These are phyloP conservation scores for Blepharisma japonicum DNA, from an alignment of 73 alveolate species.

Conservation along the genomic window DNA sequence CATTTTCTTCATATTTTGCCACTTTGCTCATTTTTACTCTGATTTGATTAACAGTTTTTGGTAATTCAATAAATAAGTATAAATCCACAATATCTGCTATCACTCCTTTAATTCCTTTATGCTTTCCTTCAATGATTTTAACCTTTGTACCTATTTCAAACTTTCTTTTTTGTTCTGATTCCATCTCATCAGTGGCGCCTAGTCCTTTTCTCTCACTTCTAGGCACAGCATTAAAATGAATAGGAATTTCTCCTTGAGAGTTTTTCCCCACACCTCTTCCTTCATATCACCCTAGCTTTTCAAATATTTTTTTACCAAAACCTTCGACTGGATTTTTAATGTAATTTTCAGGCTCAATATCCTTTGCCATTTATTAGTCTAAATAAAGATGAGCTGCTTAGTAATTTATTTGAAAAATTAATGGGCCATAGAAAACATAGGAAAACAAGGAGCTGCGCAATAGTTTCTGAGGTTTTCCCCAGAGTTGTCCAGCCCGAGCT, in stretches of 20 bases:
- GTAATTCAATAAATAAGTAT: background rate
- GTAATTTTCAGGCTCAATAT: background rate
- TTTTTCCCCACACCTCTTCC: slow-evolving; percentile 51
- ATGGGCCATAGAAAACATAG: too few species aligned
- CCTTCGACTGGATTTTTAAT: slow-evolving; percentile 45
- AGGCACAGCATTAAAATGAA: background rate
- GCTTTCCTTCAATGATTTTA: slow-evolving; percentile 30
- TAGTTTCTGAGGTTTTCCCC: too few species aligned
- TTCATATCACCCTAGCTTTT: slow-evolving; percentile 56
- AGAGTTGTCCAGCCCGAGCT: too few species aligned
- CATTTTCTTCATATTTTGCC: background rate
- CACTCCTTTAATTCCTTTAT: slow-evolving; percentile 28
- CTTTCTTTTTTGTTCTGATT: background rate
- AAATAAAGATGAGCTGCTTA: too few species aligned
- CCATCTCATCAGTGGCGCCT: slow-evolving; percentile 28
- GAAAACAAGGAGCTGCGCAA: too few species aligned
- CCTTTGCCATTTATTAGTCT: too few species aligned
- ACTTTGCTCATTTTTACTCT: slow-evolving; percentile 16
- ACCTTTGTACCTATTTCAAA: slow-evolving; percentile 19
- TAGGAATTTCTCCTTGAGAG: slow-evolving; percentile 25
- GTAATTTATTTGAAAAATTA: too few species aligned
- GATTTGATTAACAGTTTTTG: background rate
- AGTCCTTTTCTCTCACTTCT: slow-evolving; percentile 33
- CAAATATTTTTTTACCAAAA: slow-evolving; percentile 52
- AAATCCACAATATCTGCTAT: background rate